Base-by-base conservation (phyloP, 192 early-diverging fungal species). In the Helicostylum pulchrum region DNA sequence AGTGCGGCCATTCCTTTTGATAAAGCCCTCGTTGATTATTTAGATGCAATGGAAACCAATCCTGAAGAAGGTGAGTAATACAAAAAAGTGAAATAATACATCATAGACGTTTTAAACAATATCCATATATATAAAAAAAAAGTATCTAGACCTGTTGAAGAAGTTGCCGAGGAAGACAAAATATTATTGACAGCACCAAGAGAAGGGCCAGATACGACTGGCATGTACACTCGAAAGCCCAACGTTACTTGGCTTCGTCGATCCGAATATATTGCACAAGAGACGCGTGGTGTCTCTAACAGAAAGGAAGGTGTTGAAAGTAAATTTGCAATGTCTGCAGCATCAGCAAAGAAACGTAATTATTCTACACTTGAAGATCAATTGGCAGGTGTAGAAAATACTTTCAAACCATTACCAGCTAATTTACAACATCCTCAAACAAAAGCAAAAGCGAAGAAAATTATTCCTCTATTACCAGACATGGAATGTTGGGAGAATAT, bases 401-500 rank as follows among this genome's bases (percentile, higher is more conserved):
- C 80, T 5, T 82, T 82, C 55, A 59, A 68, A 14, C 54, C 73
- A 2, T 61, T 68, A 42, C 65, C 72, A 48, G 50, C 58, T n/a
- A 42, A 54, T 14, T 43, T 82, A 21, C 65, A 57, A n/a, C 84
- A 85, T 49, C 81, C 81, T 0, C 71, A 69, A 14, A 83, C 82
- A 10, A 73, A 77, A 9, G 61, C 73, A 1, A 75, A 60, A 46
- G 84, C 77, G 36, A 76, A 80, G 54, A 71, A 73, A 21, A 71
- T 79, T 46, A 71, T 72, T 23, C 82, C 84, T n/a, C 50, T 85
- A 15, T 73, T 82, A 48, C 84, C 84, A 10, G 84, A 85, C 42
- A 71, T 78, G 19, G 70, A 52, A 23, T 69, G 72, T 39, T 80
- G 78, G 80, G 73, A 78, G 34, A 81, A 79, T 46, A 62, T 68